Evolutionary conservation across 768 basidiomycete genomes (phyloP).

Genomic region (Kwoniella pini): DNA sequence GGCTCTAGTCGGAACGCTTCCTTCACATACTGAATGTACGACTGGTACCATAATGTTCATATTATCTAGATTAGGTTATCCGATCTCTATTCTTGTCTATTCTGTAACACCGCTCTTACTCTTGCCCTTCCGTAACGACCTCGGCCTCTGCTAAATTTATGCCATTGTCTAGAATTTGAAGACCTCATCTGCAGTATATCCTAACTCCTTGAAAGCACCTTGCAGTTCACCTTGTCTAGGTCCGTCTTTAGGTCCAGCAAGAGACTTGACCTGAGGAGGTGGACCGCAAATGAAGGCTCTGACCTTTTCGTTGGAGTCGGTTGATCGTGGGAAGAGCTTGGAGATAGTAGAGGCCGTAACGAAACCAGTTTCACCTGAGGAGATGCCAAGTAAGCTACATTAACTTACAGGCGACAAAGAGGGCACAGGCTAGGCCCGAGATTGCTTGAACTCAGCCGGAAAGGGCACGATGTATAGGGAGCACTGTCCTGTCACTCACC

Average conservation of each 20-base stretch:
- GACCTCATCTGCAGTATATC: slow-evolving; percentile 84
- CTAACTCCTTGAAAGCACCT: slow-evolving; percentile 81
- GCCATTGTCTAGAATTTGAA: slow-evolving; percentile 58
- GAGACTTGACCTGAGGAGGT: slow-evolving; percentile 80
- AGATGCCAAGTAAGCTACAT: not conserved
- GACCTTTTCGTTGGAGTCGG: slow-evolving; percentile 70
- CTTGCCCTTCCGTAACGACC: no score
- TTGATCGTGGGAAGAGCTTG: slow-evolving; percentile 65
- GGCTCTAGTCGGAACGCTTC: no score
- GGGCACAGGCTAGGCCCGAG: not conserved
- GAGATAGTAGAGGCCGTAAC: slow-evolving; percentile 72
- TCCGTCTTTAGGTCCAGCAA: slow-evolving; percentile 87
- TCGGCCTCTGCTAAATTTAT: no score
- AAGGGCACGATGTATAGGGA: not conserved
- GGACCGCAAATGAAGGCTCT: slow-evolving; percentile 87
- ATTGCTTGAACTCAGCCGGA: not conserved
- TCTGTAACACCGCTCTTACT: no score
- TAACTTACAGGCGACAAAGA: not conserved
- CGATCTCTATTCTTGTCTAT: no score
- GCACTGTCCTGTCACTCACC: slow-evolving; percentile 39
- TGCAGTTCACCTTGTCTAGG: slow-evolving; percentile 79
- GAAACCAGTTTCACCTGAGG: slow-evolving; percentile 69
- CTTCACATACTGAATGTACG: no score
- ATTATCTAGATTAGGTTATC: no score
- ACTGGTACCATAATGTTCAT: no score